A percentile compares a stretch with the other conserved stretches of the same genome.
These are phyloP conservation scores for Aspergillus fischeri DNA, from an alignment of 2,329 filamentous ascomycete genomes.

Conservation along the genomic window DNA sequence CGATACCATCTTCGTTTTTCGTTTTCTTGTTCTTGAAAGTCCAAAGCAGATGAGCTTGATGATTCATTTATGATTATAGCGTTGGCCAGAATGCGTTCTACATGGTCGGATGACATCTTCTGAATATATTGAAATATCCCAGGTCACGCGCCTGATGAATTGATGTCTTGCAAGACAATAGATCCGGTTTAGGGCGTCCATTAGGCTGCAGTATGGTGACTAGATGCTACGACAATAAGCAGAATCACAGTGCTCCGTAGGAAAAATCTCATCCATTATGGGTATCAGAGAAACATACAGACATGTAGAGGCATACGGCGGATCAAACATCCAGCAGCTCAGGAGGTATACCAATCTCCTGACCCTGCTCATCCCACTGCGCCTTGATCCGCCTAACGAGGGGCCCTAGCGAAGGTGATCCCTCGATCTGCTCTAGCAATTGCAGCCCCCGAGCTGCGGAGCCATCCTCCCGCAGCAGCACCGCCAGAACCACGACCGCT, in stretches of 20 bases:
- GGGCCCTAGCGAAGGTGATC: conserved; percentile 7
- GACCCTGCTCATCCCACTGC: conserved; percentile 21
- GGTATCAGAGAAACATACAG: neutral
- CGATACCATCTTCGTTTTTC: neutral
- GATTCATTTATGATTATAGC: neutral
- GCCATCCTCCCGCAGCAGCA: conserved; percentile 28
- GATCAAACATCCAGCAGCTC: conserved; percentile 21
- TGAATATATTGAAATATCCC: neutral
- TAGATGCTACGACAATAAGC: neutral
- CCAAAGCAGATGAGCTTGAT: neutral
- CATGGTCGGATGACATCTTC: neutral
- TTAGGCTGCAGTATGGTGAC: too few species aligned
- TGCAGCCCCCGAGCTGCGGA: conserved; percentile 8
- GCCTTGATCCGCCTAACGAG: conserved; percentile 12
- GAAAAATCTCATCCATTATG: neutral
- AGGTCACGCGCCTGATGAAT: too few species aligned
- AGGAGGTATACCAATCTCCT: conserved; percentile 12
- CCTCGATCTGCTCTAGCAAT: conserved; percentile 13
- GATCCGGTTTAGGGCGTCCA: too few species aligned
- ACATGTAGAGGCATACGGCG: neutral
- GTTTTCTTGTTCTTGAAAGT: neutral
- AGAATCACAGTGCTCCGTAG: neutral
- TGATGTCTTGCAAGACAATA: too few species aligned
- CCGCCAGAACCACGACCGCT: conserved; percentile 25
- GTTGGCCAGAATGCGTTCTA: neutral